Base-by-base conservation (phyloP, 192 early-diverging fungal genomes). In the Dissophora ornata region DNA sequence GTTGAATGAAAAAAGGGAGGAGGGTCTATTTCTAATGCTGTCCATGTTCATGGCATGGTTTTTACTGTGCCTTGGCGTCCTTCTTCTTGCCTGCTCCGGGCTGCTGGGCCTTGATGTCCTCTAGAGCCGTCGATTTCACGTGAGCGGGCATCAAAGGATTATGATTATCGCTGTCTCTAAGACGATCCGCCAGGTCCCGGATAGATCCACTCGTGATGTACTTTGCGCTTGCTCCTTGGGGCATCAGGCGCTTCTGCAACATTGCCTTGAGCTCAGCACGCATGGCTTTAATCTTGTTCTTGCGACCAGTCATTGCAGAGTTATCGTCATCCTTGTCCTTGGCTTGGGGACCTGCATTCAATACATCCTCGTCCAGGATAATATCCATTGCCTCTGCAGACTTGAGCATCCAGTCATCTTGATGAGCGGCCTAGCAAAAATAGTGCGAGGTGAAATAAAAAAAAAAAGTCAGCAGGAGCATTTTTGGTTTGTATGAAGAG, bases 201-300 rank as follows among this genome's bases (percentile, higher is more conserved):
- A 91, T 85, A 18, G 81, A 71, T 30, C 87, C 83, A 60, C 89
- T 81, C 2, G 91, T 90, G 28, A 91, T 79, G 55, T 90, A 93
- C 44, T 86, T 88, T 9, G 77, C 82, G 25, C 85, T 87, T 0
- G 79, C 74, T 40, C 87, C 87, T 44, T 71, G 67, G 13, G 85
- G 85, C 47, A 88, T 55, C 53, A 86, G 60, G 13, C 80, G 71
- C 32, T 81, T 70, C 29, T 79, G 73, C 10, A 86, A 50, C 68
- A 88, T 48, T 6, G 69, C 56, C 33, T 79, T 82, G 21, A 88
- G 70, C 56, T 88, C 67, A 3, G 52, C 46, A 9, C 82, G 78
- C 79, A 85, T 59, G 12, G 62, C 60, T 58, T 73, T 74, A 48
- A 85, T 79, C 65, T 83, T 82, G 25, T 81, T 58, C 61, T 81